A percentile compares a stretch with the other conserved stretches of the same genome.
Evolutionary conservation across 2,329 filamentous ascomycete genomes (phyloP).

Genomic region (Nannizziopsis arthrosporioides): DNA sequence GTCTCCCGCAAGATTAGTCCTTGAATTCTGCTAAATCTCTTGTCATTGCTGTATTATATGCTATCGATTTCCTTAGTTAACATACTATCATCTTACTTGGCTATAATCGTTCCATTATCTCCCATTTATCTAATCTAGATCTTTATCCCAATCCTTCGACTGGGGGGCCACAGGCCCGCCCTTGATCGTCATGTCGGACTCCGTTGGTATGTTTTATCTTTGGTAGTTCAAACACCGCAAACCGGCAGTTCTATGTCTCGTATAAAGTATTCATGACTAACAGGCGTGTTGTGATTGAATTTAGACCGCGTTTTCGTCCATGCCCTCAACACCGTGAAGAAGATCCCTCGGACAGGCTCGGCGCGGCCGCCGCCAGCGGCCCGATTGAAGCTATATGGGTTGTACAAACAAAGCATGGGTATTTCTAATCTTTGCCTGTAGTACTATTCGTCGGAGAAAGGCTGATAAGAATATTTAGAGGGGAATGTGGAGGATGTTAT

Average conservation of each 20-base stretch:
- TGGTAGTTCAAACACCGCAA: not conserved
- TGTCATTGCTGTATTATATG: no score
- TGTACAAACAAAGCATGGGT: constrained; percentile 97
- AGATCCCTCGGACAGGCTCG: constrained; percentile 86
- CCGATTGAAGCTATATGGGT: constrained; percentile 83
- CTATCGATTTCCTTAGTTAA: no score
- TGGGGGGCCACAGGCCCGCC: not conserved
- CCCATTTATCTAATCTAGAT: no score
- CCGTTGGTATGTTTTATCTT: constrained; percentile 31
- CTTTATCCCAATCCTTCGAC: not conserved
- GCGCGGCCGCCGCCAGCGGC: constrained; percentile 75
- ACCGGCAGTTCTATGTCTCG: not conserved
- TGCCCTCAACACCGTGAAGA: constrained; percentile 96
- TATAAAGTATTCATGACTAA: not conserved
- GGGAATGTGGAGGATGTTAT: constrained; percentile 92
- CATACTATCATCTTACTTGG: no score
- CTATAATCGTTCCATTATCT: no score
- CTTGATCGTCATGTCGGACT: constrained; percentile 33
- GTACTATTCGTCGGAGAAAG: not conserved
- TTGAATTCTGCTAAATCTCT: not conserved
- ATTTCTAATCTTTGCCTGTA: constrained; percentile 13
- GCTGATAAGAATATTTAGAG: constrained; percentile 42
- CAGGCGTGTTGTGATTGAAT: not conserved
- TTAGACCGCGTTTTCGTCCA: constrained; percentile 96
- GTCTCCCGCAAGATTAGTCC: no score